phyloP scores from a whole-genome alignment of 1,284 basidiomycete genomes.

The Rhodotorula sp. region DNA sequence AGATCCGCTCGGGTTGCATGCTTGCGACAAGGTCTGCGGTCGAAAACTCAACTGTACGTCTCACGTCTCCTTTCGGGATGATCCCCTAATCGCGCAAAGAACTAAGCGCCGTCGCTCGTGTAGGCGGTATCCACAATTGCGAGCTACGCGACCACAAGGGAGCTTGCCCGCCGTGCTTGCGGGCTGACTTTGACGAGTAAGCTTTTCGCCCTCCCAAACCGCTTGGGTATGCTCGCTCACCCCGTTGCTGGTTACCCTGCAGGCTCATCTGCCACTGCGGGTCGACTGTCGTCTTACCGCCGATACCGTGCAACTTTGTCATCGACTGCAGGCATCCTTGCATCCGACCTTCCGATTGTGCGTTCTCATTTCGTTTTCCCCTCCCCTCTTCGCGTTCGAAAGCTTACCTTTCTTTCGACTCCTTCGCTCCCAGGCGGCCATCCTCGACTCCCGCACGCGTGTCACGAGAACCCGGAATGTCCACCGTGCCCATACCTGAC shows the following conservation, averaged over 20 bases:
- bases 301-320: conserved; percentile 71
- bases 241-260: neutral
- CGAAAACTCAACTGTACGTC: conserved; percentile 44
- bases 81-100: neutral
- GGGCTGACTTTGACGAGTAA: conserved; percentile 84
- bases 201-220: conserved; percentile 34
- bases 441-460: conserved; percentile 68
- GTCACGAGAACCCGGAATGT: conserved; percentile 69
- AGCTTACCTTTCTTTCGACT: neutral
- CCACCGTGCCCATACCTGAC: conserved; percentile 81
- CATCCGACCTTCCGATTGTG: conserved; percentile 66
- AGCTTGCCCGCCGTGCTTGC: conserved; percentile 73
- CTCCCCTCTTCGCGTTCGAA: neutral
- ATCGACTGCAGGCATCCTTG: conserved; percentile 78
- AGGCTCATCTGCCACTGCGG: conserved; percentile 75
- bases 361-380: neutral
- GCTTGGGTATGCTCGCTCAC: neutral
- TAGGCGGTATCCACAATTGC: conserved; percentile 54
- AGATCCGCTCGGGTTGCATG: conserved; percentile 40
- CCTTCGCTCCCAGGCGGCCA: conserved; percentile 58
- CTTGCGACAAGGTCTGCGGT: conserved; percentile 44
- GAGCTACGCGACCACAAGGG: conserved; percentile 69
- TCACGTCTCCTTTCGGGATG: neutral
- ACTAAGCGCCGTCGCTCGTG: neutral
- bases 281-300: conserved; percentile 65